Conservation (phyloP, 2,329 filamentous ascomycete species). For the Ceratocystiopsis sp. region DNA sequence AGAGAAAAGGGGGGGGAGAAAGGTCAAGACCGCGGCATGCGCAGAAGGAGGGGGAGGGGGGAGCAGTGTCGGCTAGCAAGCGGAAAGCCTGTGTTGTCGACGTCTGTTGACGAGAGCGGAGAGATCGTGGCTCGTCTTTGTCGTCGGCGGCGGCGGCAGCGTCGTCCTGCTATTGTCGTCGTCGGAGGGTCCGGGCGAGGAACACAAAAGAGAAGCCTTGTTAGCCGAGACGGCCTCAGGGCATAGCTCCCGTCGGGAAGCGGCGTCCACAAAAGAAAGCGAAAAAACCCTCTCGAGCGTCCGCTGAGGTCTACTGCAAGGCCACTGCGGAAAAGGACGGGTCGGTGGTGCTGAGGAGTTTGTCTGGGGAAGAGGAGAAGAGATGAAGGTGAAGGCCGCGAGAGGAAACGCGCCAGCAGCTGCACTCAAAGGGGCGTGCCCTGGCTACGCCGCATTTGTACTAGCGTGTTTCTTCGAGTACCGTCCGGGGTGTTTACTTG, state of each 20-base stretch:
- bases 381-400: neutral
- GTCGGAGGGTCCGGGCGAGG: neutral
- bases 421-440: slow-evolving; percentile 5
- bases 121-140: neutral
- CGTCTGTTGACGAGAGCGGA: too few relatives aligned
- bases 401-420: slow-evolving; percentile 4
- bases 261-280: neutral
- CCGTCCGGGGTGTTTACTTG: neutral
- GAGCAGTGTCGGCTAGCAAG: neutral
- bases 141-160: neutral
- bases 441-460: neutral
- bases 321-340: too few relatives aligned
- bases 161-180: neutral
- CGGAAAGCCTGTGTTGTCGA: neutral
- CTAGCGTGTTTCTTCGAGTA: neutral
- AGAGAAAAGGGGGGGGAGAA: neutral
- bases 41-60: too few relatives aligned
- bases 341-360: neutral
- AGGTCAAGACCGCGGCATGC: too few relatives aligned
- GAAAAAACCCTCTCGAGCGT: neutral
- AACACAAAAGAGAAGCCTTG: neutral
- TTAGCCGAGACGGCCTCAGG: slow-evolving; percentile 6
- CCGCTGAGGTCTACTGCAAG: too few relatives aligned
- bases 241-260: slow-evolving; percentile 3
- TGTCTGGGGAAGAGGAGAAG: neutral